Evolutionary conservation across 148 eudicot species (phyloP).

Genomic region (Fagopyrum esculentum): DNA sequence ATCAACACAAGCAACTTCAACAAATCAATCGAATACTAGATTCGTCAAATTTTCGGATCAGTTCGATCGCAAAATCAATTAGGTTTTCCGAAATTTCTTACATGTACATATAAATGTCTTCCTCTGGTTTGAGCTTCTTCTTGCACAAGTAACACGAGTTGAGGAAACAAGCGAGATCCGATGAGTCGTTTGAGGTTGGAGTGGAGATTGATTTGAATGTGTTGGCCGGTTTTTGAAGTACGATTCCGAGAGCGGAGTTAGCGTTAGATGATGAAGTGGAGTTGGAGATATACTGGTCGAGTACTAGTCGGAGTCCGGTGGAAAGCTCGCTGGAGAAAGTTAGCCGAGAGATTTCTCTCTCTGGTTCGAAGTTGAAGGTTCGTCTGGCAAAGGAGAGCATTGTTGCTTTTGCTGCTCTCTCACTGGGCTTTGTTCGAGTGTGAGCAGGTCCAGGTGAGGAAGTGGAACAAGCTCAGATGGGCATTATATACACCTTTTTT

Average conservation of each 20-base stretch:
- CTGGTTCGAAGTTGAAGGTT: conserved; percentile 1
- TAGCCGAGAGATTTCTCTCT: neutral
- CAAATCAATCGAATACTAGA: neutral
- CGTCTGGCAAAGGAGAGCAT: conserved; percentile 13
- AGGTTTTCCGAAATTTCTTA: conserved; percentile 9
- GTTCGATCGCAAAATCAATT: neutral
- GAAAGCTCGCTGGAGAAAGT: neutral
- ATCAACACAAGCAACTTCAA: neutral
- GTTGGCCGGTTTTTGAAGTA: neutral
- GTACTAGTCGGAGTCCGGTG: conserved; percentile 2
- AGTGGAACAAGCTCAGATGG: neutral
- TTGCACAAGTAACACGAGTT: conserved; percentile 40
- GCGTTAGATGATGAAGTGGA: neutral
- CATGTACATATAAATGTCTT: conserved; percentile 62
- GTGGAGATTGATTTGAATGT: neutral
- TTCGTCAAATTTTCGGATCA: neutral
- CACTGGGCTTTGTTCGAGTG: neutral
- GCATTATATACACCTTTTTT: neutral
- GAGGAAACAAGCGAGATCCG: conserved; percentile 15
- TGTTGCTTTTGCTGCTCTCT: neutral
- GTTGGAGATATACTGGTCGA: conserved; percentile 5
- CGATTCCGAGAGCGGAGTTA: neutral
- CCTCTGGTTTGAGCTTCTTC: conserved; percentile 28
- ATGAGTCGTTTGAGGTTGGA: neutral
- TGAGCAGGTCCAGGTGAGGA: neutral